phyloP scores from a whole-genome alignment of 768 basidiomycete species.

The Boletus tomentosulus region DNA sequence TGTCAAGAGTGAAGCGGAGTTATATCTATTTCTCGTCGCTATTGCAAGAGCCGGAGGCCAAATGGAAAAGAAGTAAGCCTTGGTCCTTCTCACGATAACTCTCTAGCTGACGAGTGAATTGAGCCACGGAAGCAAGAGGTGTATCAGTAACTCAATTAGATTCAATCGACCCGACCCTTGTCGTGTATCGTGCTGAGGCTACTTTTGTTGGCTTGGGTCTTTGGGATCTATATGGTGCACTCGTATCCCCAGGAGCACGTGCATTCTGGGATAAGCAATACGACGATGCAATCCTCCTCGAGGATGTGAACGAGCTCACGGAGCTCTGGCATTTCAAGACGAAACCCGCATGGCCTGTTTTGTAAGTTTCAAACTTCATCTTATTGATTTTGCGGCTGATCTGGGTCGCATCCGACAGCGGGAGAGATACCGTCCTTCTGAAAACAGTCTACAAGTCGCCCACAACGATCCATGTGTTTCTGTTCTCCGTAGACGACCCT shows the following conservation, averaged over 20 bases:
- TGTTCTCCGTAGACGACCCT: conserved; percentile 88
- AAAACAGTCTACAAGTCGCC: conserved; percentile 98
- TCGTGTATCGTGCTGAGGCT: conserved; percentile 94
- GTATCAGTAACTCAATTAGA: conserved; percentile 94
- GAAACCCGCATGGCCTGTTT: conserved; percentile 90
- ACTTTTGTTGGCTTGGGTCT: conserved; percentile 94
- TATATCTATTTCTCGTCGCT: conserved; percentile 98
- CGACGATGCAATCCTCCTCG: conserved; percentile 80
- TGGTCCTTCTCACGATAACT: not conserved
- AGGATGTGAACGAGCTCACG: conserved; percentile 86
- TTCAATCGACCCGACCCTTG: conserved; percentile 93
- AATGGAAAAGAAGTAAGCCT: conserved; percentile 83
- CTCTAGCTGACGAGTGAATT: conserved; percentile 7
- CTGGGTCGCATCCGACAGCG: conserved; percentile 44
- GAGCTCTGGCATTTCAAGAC: conserved; percentile 93
- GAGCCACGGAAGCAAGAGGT: conserved; percentile 81
- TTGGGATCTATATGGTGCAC: conserved; percentile 90
- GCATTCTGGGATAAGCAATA: conserved; percentile 86
- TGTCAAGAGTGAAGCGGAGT: conserved; percentile 81
- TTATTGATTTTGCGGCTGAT: conserved; percentile 1
- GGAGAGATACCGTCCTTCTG: conserved; percentile 85
- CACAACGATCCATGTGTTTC: conserved; percentile 90
- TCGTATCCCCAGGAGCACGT: conserved; percentile 81
- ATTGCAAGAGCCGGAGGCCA: conserved; percentile 95
- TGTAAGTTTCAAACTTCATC: conserved; percentile 50